Conservation (phyloP, 768 basidiomycete genomes). For the Termitomyces sp. region DNA sequence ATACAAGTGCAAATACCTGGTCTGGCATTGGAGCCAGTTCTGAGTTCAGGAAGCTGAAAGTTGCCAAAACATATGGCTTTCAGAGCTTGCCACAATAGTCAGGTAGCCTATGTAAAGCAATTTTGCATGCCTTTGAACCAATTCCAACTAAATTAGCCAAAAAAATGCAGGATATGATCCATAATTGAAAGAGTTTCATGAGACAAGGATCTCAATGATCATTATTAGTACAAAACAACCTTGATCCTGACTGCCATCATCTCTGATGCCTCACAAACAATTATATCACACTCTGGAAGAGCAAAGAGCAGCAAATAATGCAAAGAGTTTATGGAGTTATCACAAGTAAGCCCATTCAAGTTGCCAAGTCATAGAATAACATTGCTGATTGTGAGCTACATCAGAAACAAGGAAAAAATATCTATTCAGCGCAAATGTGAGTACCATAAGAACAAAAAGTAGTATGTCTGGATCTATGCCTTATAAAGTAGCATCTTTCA, state of each 20-base stretch:
- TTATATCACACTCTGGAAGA: background rate
- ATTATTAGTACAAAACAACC: background rate
- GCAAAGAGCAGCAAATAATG: background rate
- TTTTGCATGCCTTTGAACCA: too few species aligned
- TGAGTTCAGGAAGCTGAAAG: too few species aligned
- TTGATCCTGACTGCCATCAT: background rate
- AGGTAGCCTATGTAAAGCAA: too few species aligned
- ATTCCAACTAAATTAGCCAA: too few species aligned
- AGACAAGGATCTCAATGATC: background rate
- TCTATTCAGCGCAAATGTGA: background rate
- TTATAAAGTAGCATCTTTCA: background rate
- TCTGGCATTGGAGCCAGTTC: too few species aligned
- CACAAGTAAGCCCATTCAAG: background rate
- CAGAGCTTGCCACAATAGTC: too few species aligned
- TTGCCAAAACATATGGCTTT: too few species aligned
- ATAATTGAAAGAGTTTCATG: background rate
- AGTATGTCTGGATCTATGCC: background rate
- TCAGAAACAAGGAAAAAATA: background rate
- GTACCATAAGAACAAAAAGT: background rate
- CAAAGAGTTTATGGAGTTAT: background rate
- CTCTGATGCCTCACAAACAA: background rate
- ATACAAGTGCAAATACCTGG: too few species aligned
- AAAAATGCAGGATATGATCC: too few species aligned
- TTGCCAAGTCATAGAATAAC: background rate
- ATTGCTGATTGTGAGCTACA: background rate